These are phyloP conservation scores for Nitzschia inconspicua DNA, from an alignment of 108 stramenopile species.

Conservation along the genomic window DNA sequence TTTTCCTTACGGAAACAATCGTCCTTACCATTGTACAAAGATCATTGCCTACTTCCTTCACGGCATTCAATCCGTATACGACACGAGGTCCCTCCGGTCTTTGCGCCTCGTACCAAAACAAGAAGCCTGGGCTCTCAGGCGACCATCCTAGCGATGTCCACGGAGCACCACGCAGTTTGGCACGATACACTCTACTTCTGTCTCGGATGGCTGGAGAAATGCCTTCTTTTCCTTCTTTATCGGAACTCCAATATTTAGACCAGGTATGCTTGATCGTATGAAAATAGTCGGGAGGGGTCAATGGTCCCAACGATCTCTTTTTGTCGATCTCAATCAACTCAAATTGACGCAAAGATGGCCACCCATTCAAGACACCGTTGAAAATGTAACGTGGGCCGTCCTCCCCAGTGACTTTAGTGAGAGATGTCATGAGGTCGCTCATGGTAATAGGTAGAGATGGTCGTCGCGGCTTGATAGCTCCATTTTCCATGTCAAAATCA, in stretches of 20 bases:
- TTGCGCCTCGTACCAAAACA: constrained; percentile 49
- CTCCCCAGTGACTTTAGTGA: constrained; percentile 40
- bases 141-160: constrained; percentile 59
- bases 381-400: constrained; percentile 54
- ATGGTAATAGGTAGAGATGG: constrained; percentile 37
- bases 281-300: constrained; percentile 24
- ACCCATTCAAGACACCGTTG: constrained; percentile 59
- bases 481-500: constrained; percentile 39
- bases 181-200: constrained; percentile 30
- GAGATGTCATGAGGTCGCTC: constrained; percentile 38
- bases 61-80: constrained; percentile 37
- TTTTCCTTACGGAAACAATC: background rate
- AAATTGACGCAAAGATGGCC: constrained; percentile 53
- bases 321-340: constrained; percentile 43
- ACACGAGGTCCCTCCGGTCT: constrained; percentile 21
- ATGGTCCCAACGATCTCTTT: constrained; percentile 27
- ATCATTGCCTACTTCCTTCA: constrained; percentile 32
- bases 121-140: constrained; percentile 37
- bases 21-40: constrained; percentile 23
- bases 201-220: constrained; percentile 32
- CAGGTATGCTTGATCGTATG: constrained; percentile 19
- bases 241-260: constrained; percentile 29
- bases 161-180: constrained; percentile 40
- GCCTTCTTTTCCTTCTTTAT: constrained; percentile 36
- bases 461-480: constrained; percentile 45